phyloP scores from a whole-genome alignment of 2,329 filamentous ascomycete species.

The Penicillium capsulatum region DNA sequence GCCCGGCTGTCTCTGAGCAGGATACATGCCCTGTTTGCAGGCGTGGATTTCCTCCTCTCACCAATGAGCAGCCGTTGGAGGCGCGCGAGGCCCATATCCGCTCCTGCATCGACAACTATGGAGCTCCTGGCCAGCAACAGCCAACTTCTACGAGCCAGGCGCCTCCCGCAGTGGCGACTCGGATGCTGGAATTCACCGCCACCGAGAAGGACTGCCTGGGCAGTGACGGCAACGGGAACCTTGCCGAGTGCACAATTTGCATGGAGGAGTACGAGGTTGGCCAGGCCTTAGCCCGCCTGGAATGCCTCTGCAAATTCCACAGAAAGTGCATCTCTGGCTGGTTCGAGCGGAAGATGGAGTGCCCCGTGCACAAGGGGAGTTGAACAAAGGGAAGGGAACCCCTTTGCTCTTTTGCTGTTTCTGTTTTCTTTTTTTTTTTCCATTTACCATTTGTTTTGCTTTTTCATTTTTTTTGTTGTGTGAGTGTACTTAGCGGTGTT shows the following conservation, averaged over 20 bases:
- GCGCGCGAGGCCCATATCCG: slow-evolving; percentile 45
- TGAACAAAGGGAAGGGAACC: slow-evolving; percentile 36
- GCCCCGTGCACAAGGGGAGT: slow-evolving; percentile 56
- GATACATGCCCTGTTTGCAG: slow-evolving; percentile 49
- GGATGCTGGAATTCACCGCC: slow-evolving; percentile 50
- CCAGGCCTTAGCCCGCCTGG: slow-evolving; percentile 56
- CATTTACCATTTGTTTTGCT: too few species aligned
- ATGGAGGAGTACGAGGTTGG: slow-evolving; percentile 62
- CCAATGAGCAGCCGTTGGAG: slow-evolving; percentile 36
- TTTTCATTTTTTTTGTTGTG: slow-evolving; percentile 1
- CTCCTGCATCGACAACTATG: slow-evolving; percentile 41
- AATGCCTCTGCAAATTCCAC: slow-evolving; percentile 63
- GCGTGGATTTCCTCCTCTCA: slow-evolving; percentile 36
- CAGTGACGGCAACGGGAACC: slow-evolving; percentile 49
- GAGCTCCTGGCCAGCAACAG: slow-evolving; percentile 8
- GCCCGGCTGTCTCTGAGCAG: slow-evolving; percentile 35
- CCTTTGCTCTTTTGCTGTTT: slow-evolving; percentile 1
- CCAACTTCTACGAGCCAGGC: slow-evolving; percentile 21
- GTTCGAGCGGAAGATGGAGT: slow-evolving; percentile 57
- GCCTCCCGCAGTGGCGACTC: slow-evolving; percentile 25
- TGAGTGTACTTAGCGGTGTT: slow-evolving; percentile 1
- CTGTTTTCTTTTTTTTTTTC: too few species aligned
- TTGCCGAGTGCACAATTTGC: slow-evolving; percentile 60
- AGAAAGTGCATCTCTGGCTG: slow-evolving; percentile 57
- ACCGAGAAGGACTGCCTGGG: slow-evolving; percentile 62